Evolutionary conservation across 495 filamentous ascomycete species (phyloP), one percentile per base, ranked within the genome.

Genomic region (Aspergillus campestris): DNA sequence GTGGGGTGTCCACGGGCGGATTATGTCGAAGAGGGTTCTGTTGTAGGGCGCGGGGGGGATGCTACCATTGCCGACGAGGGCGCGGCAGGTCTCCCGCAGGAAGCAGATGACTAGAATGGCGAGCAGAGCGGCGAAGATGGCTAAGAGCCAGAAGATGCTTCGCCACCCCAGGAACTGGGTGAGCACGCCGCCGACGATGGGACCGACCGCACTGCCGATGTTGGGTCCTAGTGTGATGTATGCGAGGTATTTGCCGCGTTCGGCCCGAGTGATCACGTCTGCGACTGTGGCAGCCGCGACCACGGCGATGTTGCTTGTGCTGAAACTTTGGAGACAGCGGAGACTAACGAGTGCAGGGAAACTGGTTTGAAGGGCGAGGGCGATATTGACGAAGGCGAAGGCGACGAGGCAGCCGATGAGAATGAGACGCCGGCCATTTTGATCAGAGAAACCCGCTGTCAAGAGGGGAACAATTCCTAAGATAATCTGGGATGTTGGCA

Each of bases 101-200:
- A 60, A 41, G 5, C 61, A 13, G 2, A 62, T 38, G 30, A 56
- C 29, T 7, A 56, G 3, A 10, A 64, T 35, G 6, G 61, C 38
- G 11, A 57, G 31, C 5, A 66, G 62, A 0, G 63, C 72, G 28
- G 69, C 60, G 33, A 77, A 57, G 36, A 84, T 83, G 34, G 70
- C 65, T 18, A 83, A 64, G 54, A 85, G 83, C 80, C 80, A 85
- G 57, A 87, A 86, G 40, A 82, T 79, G 35, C 73, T 67, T 29
- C 74, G 54, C 82, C 82, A 86, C 0, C 79, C 81, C 2, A 86
- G 65, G 40, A 74, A 81, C 38, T 81, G 65, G 5, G 71, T 61
- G 1, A 85, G 62, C 1, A 84, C 38, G 0, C 81, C 82, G 5
- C 82, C 83, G 14, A 84, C 68, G 0, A 81, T 69, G 0, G 79